phyloP scores from a whole-genome alignment of 2,329 filamentous ascomycete species.

The Neonectria sp. region DNA sequence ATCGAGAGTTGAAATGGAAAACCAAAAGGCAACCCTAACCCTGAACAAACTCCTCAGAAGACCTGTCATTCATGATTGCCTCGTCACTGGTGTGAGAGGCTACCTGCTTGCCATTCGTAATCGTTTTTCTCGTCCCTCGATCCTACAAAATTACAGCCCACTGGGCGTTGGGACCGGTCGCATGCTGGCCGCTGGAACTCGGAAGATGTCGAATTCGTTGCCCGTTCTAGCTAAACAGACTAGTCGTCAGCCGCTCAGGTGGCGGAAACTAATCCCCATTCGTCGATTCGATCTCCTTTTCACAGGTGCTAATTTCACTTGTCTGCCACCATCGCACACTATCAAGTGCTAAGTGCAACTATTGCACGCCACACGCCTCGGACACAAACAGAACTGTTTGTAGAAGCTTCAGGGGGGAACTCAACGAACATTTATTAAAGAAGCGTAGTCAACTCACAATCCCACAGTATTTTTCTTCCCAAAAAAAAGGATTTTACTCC shows the following conservation, averaged over 20 bases:
- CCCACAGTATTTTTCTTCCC: too few relatives aligned
- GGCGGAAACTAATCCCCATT: neutral
- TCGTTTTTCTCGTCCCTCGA: too few relatives aligned
- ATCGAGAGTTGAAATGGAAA: too few relatives aligned
- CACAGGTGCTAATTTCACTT: neutral
- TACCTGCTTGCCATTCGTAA: neutral
- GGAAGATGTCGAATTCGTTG: too few relatives aligned
- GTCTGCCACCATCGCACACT: neutral
- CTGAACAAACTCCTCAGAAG: too few relatives aligned
- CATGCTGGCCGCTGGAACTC: too few relatives aligned
- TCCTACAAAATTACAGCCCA: too few relatives aligned
- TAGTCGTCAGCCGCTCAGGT: neutral
- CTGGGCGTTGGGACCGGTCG: too few relatives aligned
- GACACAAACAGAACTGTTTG: too few relatives aligned
- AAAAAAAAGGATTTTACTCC: neutral
- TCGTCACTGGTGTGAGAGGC: neutral
- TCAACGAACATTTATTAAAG: neutral
- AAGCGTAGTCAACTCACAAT: too few relatives aligned
- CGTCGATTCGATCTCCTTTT: neutral
- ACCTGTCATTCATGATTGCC: neutral
- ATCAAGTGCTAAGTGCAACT: neutral
- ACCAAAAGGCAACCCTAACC: too few relatives aligned
- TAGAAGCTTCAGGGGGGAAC: neutral
- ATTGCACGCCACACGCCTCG: neutral
- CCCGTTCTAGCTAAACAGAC: neutral